Evolutionary conservation across 768 basidiomycete species (phyloP), one percentile per base, ranked within the genome.

Genomic region (Boletus rex-veris): DNA sequence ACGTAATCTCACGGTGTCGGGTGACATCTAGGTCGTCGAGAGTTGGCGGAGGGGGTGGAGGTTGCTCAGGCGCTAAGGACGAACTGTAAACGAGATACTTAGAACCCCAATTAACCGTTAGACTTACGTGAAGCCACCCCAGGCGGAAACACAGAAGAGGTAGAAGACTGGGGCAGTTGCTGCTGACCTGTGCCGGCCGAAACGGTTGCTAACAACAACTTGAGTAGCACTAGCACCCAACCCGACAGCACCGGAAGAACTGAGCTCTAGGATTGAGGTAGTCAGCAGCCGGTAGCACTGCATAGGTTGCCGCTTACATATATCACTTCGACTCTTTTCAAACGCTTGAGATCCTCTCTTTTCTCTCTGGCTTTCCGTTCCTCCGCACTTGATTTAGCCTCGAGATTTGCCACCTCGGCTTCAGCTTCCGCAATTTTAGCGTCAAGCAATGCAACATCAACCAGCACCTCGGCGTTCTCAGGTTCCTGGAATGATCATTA

Each of bases 1-100:
- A 92, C 0, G 92, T 97, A 61, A 99, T 95, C 71, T 99, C 97
- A 37, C 96, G 90, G 72, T 98, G 96, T 11, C 97, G 84, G 24
- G 85, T 87, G 30, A 95, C 88, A 66, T 99, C 97, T 45, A 91
- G 84, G 61, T 99, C 96, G 55, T 98, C 94, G 12, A 93, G 73
- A 0, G 87, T 89, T 5, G 84, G 88, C 3, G 90, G 87, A 2
- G 83, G 82, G 1, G 77, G 73, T 11, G 82, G 77, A 4, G 80
- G 78, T 53, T 83, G 85, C 47, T 88, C 86, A 54, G 82, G 78
- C 5, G 84, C 85, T 80, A 61, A 42, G 57, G 42, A 31, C 48
- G 37, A 56, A 16, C 21, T 37, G 11, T 57, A 9, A 58, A 46
- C 12, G 52, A 54, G 15, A 57, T 19, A 12, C 4, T 45, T 43